Conservation (phyloP, 1,284 basidiomycete species). For the Leucoagaricus sp. region DNA sequence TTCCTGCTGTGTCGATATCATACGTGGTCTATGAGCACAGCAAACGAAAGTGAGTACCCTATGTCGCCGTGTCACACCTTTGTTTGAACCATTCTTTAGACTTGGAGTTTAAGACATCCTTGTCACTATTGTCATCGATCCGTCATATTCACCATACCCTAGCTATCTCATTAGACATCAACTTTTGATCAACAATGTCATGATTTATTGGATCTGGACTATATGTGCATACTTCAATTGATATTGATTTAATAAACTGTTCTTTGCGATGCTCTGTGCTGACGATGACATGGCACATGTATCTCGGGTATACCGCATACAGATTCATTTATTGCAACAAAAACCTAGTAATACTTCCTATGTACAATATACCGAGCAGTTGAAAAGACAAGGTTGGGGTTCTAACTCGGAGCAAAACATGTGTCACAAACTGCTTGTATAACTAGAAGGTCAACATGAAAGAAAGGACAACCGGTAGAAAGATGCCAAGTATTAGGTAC, state of each 20-base stretch:
- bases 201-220: constrained; percentile 7
- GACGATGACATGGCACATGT: neutral
- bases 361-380: constrained; percentile 13
- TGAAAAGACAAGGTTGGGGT: neutral
- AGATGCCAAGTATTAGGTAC: neutral
- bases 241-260: neutral
- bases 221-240: neutral
- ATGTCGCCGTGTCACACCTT: neutral
- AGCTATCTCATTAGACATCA: constrained; percentile 10
- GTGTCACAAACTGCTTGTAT: constrained; percentile 8
- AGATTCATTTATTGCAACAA: constrained; percentile 8
- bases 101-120: constrained; percentile 39
- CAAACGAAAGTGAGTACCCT: constrained; percentile 64
- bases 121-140: neutral
- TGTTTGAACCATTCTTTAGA: constrained; percentile 25
- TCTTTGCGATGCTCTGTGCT: neutral
- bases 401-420: constrained; percentile 1
- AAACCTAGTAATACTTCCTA: constrained; percentile 13
- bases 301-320: constrained; percentile 9
- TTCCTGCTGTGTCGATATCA: constrained; percentile 93
- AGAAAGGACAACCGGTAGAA: neutral
- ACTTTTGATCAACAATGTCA: constrained; percentile 8
- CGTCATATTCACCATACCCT: constrained; percentile 10
- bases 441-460: neutral
- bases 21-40: constrained; percentile 89